Base-by-base conservation (phyloP, 768 basidiomycete species). In the Pisolithus marmoratus region DNA sequence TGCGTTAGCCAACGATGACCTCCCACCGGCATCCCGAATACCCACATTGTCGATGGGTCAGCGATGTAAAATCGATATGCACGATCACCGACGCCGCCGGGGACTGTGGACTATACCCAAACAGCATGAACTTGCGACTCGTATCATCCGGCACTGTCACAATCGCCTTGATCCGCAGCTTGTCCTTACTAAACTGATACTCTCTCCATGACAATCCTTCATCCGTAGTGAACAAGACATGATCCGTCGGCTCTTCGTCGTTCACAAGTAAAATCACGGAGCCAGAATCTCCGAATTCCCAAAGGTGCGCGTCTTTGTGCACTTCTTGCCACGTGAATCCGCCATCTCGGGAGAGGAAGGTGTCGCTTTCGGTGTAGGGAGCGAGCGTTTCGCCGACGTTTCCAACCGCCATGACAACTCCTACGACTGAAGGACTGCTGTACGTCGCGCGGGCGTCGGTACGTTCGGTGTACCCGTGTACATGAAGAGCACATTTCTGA, bases 281-380 rank as follows among this genome's bases (percentile, higher is more conserved):
- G 5, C 96, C 96, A 0, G 91, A 95, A 71, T 98, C 96, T 26
- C 95, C 95, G 60, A 95, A 98, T 65, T 94, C 94, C 93, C 92
- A 99, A 37, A 97, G 76, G 63, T 98, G 89, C 0, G 96, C 95
- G 58, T 95, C 94, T 66, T 99, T 99, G 74, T 94, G 94, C 0
- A 99, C 87, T 71, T 99, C 96, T 65, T 96, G 84, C 96, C 96
- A 99, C 0, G 90, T 93, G 70, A 96, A 96, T 8, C 96, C 96
- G 2, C 84, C 96, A 60, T 99, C 92, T 4, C 96, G 90, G 51
- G 90, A 92, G 38, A 98, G 78, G 85, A 96, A 98, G 2, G 94
- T 96, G 66, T 98, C 95, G 54, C 85, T 84, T 27, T 97, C 88
- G 4, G 74, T 78, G 71, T 99, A 99, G 0, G 83, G 72, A 0